Base-by-base conservation (phyloP, 2,329 filamentous ascomycete genomes). In the Pseudocercospora macadamiae region DNA sequence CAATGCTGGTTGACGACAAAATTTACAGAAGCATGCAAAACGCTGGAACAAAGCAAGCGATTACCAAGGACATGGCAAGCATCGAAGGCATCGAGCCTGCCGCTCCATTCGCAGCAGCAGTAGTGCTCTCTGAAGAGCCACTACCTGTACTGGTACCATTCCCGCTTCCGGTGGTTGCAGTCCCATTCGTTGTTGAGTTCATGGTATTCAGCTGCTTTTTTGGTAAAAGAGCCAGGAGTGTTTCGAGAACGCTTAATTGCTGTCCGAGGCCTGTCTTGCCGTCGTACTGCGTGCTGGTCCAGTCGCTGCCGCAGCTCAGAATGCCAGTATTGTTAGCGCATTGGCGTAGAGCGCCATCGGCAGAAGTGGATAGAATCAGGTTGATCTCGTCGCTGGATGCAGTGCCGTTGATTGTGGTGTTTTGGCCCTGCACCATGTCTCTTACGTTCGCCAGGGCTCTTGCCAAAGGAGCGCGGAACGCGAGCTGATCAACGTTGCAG, bases 401-500 rank as follows among this genome's bases (percentile, higher is more conserved):
- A 71, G 25, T 79, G 75, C 2, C 79, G 77, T 69, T 82, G 75
- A 57, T 86, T 2, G 51, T 45, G 10, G 28, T 42, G 10, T 19
- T 39, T 6, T 45, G 45, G 16, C 59, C 39, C 6, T 19, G 10
- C 9, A 59, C 61, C 12, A 67, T 53, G 16, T 54, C 45, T 6
- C 49, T 54, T 6, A 54, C 32, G 25, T 55, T 54, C 3, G 55
- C 62, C 3, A 70, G 51, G 2, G 61, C 66, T 3, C 68, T 66
- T 3, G 86, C 81, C 16, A 90, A 77, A 58, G 87, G 86, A 36
- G 87, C 88, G 74, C 90, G 90, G 82, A 89, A 92, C 1, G 85
- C 84, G 60, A 84, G 74, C 79, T 91, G 89, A 67, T 93, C 90
- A 48, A 83, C 80, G 58, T 87, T 87, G 77, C 90, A 93, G 18